Conservation (phyloP, 2,329 filamentous ascomycete genomes). For the Nakataea oryzae region DNA sequence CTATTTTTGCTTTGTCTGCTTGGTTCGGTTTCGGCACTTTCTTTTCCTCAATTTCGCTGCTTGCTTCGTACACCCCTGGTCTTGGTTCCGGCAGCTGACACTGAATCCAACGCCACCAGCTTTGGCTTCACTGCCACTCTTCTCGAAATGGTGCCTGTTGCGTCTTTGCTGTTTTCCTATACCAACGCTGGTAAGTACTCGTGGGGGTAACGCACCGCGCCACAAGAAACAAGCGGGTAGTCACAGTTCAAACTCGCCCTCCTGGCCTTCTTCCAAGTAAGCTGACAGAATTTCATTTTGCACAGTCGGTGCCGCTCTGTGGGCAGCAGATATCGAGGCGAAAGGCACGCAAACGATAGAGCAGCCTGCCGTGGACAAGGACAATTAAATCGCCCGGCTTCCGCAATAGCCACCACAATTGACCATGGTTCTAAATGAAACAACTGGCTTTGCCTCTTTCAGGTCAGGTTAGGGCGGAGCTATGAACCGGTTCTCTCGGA, state of each 20-base stretch:
- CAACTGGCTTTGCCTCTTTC: too few relatives aligned
- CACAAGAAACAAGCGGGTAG: not conserved
- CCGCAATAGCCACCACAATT: too few relatives aligned
- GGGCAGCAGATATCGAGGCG: conserved; percentile 76
- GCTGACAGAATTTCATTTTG: not conserved
- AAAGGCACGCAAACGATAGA: conserved; percentile 35
- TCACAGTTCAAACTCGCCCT: not conserved
- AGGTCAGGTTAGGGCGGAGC: too few relatives aligned
- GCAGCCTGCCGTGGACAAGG: not conserved
- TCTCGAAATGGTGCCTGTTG: conserved; percentile 76
- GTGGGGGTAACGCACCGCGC: not conserved
- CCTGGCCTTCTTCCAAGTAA: not conserved
- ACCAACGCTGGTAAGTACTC: conserved; percentile 60
- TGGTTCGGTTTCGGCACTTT: not conserved
- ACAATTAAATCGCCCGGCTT: not conserved
- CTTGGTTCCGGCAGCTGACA: not conserved
- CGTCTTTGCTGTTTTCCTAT: conserved; percentile 76
- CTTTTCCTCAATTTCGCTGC: not conserved
- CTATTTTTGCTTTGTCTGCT: not conserved
- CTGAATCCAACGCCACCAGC: conserved; percentile 29
- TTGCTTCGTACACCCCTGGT: not conserved
- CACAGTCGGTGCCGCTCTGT: conserved; percentile 78
- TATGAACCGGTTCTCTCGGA: too few relatives aligned
- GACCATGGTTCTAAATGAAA: too few relatives aligned
- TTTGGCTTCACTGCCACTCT: conserved; percentile 66